Conservation (phyloP, 2,329 filamentous ascomycete species). For the Clarireedia homoeocarpa region DNA sequence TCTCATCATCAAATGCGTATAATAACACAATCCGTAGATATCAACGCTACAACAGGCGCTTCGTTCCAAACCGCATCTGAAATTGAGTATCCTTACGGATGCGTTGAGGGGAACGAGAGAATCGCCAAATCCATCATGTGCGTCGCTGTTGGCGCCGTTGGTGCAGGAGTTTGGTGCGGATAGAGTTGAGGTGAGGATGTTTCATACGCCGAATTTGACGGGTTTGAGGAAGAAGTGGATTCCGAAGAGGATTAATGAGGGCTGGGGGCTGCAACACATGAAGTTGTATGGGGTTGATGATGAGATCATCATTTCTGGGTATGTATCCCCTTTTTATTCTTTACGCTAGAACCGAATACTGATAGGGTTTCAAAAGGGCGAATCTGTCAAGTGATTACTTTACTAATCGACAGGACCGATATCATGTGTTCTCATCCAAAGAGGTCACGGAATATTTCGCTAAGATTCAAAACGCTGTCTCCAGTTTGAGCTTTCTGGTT, state of each 20-base stretch:
- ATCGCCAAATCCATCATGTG: slow-evolving; percentile 76
- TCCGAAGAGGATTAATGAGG: slow-evolving; percentile 89
- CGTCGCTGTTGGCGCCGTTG: slow-evolving; percentile 79
- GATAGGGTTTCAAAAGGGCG: slow-evolving; percentile 41
- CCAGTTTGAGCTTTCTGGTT: slow-evolving; percentile 75
- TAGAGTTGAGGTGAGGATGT: slow-evolving; percentile 91
- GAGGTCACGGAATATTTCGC: slow-evolving; percentile 78
- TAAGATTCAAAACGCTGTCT: slow-evolving; percentile 67
- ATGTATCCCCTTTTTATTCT: slow-evolving; percentile 23
- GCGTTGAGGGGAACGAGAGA: slow-evolving; percentile 86
- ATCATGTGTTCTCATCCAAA: slow-evolving; percentile 79
- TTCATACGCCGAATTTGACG: slow-evolving; percentile 92
- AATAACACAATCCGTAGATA: slow-evolving; percentile 43
- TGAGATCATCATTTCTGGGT: slow-evolving; percentile 90
- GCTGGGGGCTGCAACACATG: slow-evolving; percentile 98
- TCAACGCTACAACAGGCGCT: slow-evolving; percentile 69
- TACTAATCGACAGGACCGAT: slow-evolving; percentile 88
- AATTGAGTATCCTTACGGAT: slow-evolving; percentile 85
- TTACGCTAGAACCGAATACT: neutral
- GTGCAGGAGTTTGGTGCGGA: slow-evolving; percentile 74
- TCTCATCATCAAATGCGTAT: neutral
- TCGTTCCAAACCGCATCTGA: slow-evolving; percentile 63
- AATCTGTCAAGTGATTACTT: slow-evolving; percentile 95
- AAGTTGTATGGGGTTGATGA: slow-evolving; percentile 96
- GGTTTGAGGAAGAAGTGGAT: slow-evolving; percentile 77